Evolutionary conservation across 2,329 filamentous ascomycete species (phyloP).

Genomic region (Cladophialophora immunda): DNA sequence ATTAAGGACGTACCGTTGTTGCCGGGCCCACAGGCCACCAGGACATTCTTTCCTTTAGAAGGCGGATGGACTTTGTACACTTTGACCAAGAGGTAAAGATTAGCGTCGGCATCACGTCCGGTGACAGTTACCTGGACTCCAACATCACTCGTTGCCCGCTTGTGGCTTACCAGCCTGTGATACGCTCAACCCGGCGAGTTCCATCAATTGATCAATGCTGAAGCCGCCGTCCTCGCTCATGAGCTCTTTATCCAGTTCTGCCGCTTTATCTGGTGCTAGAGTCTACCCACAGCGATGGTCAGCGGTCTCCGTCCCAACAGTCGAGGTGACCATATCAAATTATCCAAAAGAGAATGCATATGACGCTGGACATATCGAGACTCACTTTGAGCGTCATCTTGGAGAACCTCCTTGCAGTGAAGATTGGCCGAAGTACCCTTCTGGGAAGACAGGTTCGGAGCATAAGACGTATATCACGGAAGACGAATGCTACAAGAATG

Average conservation of each 20-base stretch:
- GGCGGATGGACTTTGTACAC: conserved; percentile 86
- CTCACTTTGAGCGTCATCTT: conserved; percentile 54
- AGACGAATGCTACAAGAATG: conserved; percentile 2
- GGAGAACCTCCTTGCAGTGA: conserved; percentile 36
- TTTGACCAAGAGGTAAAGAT: conserved; percentile 47
- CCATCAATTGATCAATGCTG: conserved; percentile 96
- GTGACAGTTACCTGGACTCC: background rate
- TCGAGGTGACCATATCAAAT: background rate
- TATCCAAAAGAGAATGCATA: background rate
- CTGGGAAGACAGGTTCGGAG: conserved; percentile 24
- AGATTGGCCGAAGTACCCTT: conserved; percentile 22
- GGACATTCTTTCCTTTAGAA: conserved; percentile 72
- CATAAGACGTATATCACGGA: conserved; percentile 17
- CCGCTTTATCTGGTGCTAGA: conserved; percentile 83
- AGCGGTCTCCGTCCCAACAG: background rate
- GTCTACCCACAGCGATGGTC: conserved; percentile 64
- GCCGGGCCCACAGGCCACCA: conserved; percentile 89
- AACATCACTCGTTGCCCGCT: background rate
- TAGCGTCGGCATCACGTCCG: background rate
- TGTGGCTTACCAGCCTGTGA: conserved; percentile 77
- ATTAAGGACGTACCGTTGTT: conserved; percentile 61
- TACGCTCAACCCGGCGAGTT: conserved; percentile 89
- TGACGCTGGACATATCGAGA: background rate
- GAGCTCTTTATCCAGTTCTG: conserved; percentile 88
- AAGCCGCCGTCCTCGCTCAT: conserved; percentile 87